Evolutionary conservation across 371 early-diverging fungal genomes (phyloP), one percentile per base, ranked within the genome.

Genomic region (Rhizopus arrhizus): DNA sequence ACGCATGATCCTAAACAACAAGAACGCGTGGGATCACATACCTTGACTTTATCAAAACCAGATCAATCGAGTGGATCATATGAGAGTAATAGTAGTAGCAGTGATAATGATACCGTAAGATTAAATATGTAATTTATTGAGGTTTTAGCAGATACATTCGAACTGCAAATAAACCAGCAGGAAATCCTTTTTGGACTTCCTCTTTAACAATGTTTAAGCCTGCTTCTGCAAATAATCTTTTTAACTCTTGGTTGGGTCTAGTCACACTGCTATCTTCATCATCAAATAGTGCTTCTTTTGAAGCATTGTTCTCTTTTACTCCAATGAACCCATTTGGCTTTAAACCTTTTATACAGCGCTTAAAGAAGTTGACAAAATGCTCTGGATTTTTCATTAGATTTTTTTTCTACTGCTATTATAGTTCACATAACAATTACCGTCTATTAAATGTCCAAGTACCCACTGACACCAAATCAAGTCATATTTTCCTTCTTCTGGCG

Each of bases 401-500:
- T 32, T 46, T 53, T 22, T 53, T 35, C 13, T 13, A 22, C 2
- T 22, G 22, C 22, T 22, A 22, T 22, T 29, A 8, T 7, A 32
- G 36, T 12, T 15, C 3, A 40, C 15, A 46, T 5, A 38, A 11
- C 2, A 3, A 46, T 58, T 80, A 87, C 88, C 86, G 63, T 91
- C 91, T 2, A 89, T 90, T 68, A 93, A 75, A 62, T 93, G 91
- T 11, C 89, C 86, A 11, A 96, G 77, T 1, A 96, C 96, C 98
- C 98, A 97, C 72, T 97, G 98, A 64, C 90, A 93, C 98, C 98
- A 97, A 31, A 97, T 93, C 38, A 93, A 69, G 67, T 95, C 93
- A 75, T 95, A 95, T 31, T 86, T 80, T 3, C 77, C 81, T 34
- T 77, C 62, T n/a, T 83, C 82, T 10, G 96, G 96, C 15, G 49